Percentiles rank a stretch among this genome's conserved stretches.
Evolutionary conservation across 1,284 basidiomycete genomes (phyloP).

Genomic region (Prillingera fragicola): DNA sequence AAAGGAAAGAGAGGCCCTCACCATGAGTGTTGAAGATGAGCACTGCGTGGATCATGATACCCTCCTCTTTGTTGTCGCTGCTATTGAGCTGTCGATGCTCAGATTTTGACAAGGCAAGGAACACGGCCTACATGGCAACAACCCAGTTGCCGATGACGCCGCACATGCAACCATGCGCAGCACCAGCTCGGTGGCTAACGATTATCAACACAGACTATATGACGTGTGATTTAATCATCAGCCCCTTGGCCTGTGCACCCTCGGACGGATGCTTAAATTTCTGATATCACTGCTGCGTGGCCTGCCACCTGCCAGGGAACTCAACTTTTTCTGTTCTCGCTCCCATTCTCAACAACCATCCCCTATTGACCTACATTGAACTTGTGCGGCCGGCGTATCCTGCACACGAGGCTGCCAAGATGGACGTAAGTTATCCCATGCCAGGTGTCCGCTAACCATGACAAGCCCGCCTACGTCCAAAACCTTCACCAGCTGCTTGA

Average conservation of each 20-base stretch:
- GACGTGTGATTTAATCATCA: background rate
- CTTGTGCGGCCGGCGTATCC: too few relatives aligned
- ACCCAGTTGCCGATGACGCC: too few relatives aligned
- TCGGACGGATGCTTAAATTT: constrained; percentile 4
- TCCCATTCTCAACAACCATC: too few relatives aligned
- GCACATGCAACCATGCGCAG: too few relatives aligned
- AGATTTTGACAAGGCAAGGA: too few relatives aligned
- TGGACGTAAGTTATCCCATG: constrained; percentile 18
- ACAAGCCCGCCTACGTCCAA: constrained; percentile 49
- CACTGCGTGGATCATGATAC: constrained; percentile 77
- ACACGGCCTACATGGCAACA: too few relatives aligned
- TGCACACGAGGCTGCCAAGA: constrained; percentile 10
- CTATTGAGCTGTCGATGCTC: too few relatives aligned
- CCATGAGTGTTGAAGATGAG: constrained; percentile 62
- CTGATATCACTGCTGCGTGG: constrained; percentile 1
- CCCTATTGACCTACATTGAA: too few relatives aligned
- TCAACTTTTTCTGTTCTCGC: too few relatives aligned
- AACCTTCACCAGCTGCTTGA: constrained; percentile 75
- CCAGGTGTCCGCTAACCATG: background rate
- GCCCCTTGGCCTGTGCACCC: too few relatives aligned
- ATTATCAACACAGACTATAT: background rate
- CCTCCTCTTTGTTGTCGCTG: background rate
- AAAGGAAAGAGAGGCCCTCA: constrained; percentile 39
- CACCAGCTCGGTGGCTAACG: too few relatives aligned
- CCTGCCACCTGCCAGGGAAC: too few relatives aligned